Evolutionary conservation across 1,284 basidiomycete species (phyloP).

Genomic region (Vanrija humicola): DNA sequence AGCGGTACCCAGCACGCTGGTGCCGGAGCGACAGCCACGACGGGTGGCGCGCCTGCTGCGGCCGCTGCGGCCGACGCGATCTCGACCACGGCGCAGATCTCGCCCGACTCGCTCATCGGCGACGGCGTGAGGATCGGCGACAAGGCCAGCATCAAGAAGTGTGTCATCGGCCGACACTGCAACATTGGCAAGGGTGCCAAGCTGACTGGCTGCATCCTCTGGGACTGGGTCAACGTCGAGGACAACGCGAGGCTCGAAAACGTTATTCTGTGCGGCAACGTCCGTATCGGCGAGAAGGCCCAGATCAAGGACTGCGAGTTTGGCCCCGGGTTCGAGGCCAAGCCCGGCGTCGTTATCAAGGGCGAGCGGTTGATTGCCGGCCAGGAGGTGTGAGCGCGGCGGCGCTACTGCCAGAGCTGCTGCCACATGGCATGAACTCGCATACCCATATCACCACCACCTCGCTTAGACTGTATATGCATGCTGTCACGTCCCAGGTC

Average conservation of each 20-base stretch:
- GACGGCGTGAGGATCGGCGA: slow-evolving; percentile 78
- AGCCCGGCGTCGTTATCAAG: slow-evolving; percentile 62
- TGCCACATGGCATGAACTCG: too few relatives aligned
- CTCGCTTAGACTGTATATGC: slow-evolving; percentile 2
- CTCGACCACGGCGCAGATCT: slow-evolving; percentile 70
- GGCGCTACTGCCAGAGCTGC: too few relatives aligned
- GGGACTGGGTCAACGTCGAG: slow-evolving; percentile 82
- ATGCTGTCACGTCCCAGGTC: slow-evolving; percentile 3
- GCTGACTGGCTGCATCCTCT: slow-evolving; percentile 77
- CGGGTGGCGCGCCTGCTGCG: not conserved
- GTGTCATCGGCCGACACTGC: slow-evolving; percentile 82
- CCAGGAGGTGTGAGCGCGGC: slow-evolving; percentile 35
- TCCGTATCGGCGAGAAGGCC: slow-evolving; percentile 72
- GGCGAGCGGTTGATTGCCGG: slow-evolving; percentile 60
- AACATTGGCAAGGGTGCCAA: slow-evolving; percentile 80
- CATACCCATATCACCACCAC: not conserved
- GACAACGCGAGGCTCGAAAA: slow-evolving; percentile 74
- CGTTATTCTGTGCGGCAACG: slow-evolving; percentile 77
- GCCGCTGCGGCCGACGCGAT: slow-evolving; percentile 15
- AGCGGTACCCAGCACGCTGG: not conserved
- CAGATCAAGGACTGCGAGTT: slow-evolving; percentile 76
- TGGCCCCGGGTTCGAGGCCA: slow-evolving; percentile 80
- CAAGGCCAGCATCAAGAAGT: slow-evolving; percentile 78
- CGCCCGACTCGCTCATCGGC: slow-evolving; percentile 76
- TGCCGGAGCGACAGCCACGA: not conserved